Evolutionary conservation across 345 rosid species (phyloP).

Genomic region (Gossypium sturtianum): DNA sequence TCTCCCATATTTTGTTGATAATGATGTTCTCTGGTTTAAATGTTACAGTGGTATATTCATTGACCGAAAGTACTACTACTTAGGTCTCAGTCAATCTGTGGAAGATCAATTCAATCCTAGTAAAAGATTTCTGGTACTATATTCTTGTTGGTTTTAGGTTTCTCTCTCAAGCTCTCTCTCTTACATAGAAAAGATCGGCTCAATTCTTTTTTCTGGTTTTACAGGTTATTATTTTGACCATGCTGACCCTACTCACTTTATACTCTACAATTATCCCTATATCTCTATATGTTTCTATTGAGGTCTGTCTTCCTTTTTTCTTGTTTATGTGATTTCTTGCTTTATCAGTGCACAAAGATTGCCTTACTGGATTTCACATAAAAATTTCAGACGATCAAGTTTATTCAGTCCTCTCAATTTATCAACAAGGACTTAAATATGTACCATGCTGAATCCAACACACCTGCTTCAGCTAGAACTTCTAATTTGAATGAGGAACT

Average conservation of each 20-base stretch:
- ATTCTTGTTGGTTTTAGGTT: constrained; percentile 18
- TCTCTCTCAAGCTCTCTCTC: not conserved
- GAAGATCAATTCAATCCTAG: constrained; percentile 66
- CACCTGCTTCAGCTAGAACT: constrained; percentile 94
- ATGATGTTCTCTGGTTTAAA: constrained; percentile 22
- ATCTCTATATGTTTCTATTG: constrained; percentile 95
- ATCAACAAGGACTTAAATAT: constrained; percentile 90
- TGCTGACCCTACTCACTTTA: constrained; percentile 88
- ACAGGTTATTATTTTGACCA: constrained; percentile 70
- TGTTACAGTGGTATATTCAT: constrained; percentile 83
- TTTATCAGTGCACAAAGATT: not conserved
- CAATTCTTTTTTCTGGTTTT: constrained; percentile 23
- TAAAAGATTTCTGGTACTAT: constrained; percentile 64
- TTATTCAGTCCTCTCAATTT: constrained; percentile 91
- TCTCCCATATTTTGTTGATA: constrained; percentile 6
- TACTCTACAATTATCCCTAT: constrained; percentile 95
- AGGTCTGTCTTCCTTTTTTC: constrained; percentile 41
- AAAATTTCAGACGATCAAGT: constrained; percentile 81
- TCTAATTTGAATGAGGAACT: constrained; percentile 99
- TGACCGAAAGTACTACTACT: constrained; percentile 58
- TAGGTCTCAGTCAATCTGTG: constrained; percentile 41
- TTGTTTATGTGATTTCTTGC: not conserved
- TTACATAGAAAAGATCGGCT: not conserved
- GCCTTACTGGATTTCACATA: constrained; percentile 10
- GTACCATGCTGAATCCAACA: constrained; percentile 86